Conservation (phyloP, 1,284 basidiomycete genomes). For the Hemileia vastatrix region DNA sequence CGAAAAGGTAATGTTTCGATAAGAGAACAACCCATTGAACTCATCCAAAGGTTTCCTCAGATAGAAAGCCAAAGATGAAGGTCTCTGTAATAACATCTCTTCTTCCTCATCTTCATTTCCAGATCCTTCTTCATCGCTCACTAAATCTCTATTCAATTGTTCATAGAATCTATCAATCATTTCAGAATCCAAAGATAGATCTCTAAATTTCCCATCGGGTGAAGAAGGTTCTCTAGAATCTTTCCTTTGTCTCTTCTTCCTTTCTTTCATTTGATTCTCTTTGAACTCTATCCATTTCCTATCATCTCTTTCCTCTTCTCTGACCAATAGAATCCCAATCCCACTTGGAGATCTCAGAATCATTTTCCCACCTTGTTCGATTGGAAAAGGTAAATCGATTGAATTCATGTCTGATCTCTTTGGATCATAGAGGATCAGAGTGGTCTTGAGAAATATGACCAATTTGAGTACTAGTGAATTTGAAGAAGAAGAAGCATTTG, state of each 20-base stretch:
- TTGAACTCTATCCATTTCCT: not conserved
- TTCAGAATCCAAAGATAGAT: not conserved
- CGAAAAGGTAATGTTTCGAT: not conserved
- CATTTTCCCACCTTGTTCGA: too few species aligned
- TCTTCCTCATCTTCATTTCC: not conserved
- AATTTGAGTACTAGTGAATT: too few species aligned
- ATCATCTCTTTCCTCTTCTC: too few species aligned
- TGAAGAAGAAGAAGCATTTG: too few species aligned
- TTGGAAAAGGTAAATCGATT: too few species aligned
- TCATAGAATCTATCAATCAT: not conserved
- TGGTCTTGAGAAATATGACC: too few species aligned
- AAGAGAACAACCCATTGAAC: not conserved
- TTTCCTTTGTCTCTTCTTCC: not conserved
- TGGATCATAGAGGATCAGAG: too few species aligned
- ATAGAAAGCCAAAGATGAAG: not conserved
- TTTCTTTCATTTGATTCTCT: not conserved
- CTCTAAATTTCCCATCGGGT: not conserved
- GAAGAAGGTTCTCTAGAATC: not conserved
- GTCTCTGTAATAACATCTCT: not conserved
- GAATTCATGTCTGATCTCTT: too few species aligned
- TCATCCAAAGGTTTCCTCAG: not conserved
- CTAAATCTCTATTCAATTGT: not conserved
- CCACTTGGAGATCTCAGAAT: too few species aligned
- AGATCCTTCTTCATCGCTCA: not conserved
- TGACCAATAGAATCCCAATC: too few species aligned